phyloP scores from a whole-genome alignment of 2,329 filamentous ascomycete genomes.

The Alternaria alternata region DNA sequence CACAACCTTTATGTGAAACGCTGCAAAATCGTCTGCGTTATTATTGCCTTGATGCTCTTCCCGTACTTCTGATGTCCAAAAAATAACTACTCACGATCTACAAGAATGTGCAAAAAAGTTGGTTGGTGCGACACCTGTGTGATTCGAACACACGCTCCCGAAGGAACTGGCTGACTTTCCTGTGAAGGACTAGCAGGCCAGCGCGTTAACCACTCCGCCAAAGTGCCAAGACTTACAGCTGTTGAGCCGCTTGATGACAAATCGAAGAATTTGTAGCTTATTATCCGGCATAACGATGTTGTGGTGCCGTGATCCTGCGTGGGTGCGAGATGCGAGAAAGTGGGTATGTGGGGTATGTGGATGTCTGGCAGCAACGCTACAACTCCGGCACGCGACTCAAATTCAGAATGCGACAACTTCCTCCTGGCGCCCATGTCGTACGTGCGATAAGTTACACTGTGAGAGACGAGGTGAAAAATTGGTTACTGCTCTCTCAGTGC shows the following conservation, averaged over 20 bases:
- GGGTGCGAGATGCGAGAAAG: not conserved
- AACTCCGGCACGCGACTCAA: not conserved
- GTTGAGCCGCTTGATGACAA: conserved; percentile 6
- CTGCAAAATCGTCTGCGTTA: not conserved
- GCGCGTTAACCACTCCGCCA: conserved; percentile 36
- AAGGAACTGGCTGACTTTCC: conserved; percentile 37
- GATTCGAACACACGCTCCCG: conserved; percentile 42
- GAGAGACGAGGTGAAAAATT: not conserved
- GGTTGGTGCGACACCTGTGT: conserved; percentile 33
- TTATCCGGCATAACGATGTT: fast-evolving
- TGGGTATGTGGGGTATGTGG: not conserved
- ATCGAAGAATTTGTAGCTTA: fast-evolving
- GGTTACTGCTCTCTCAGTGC: not conserved
- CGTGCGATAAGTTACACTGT: not conserved
- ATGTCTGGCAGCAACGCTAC: not conserved
- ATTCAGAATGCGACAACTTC: not conserved
- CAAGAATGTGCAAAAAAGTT: conserved; percentile 10
- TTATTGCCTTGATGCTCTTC: not conserved
- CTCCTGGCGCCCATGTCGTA: not conserved
- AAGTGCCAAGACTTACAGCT: conserved; percentile 7
- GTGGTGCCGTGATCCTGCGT: not conserved
- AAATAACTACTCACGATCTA: too few species aligned
- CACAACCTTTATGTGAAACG: not conserved
- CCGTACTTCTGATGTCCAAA: not conserved
- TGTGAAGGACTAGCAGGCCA: conserved; percentile 33